Base-by-base conservation (phyloP, 1,284 basidiomycete species). In the Ustilago shanxiensis region DNA sequence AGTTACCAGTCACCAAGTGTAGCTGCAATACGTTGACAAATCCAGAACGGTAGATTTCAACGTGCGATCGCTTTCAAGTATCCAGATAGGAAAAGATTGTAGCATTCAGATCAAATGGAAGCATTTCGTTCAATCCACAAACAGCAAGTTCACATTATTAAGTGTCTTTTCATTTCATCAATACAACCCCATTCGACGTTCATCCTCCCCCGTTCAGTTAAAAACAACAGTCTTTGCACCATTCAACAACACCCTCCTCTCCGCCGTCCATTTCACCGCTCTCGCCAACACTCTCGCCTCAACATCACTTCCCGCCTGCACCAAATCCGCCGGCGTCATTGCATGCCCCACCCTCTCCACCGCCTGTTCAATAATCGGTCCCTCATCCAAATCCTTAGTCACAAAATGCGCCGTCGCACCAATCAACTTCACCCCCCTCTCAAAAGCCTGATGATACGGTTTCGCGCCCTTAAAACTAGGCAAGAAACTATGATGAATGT, bases 401-500 rank as follows among this genome's bases (percentile, higher is more conserved):
- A 83, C 84, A 59, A 85, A 79, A 65, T 85, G 84, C 3, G 83
- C 80, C 9, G 84, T 85, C 9, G 84, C 84, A 51, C 83, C 83
- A 22, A 85, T 85, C 31, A 85, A 58, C 66, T 85, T 85, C 44
- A 83, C 80, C 10, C 84, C 84, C 29, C 83, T 61, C 44, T 75
- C 79, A 60, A 79, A 81, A 6, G 84, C 84, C 72, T 85, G 84
- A 54, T 83, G 82, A 59, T 85, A 85, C 13, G 84, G 84, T 59
- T 81, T 83, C 0, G 82, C 82, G 20, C 81, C 81, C 57, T 82
- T 83, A 72, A 85, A 85, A 29, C 81, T 80, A 26, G 83, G 83
- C 49, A 85, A 64, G 81, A 84, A 83, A n/a, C 67, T 73, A 68
- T 83, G 83, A 72, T 85, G 83, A 49, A 85, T 85, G 71, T 85